phyloP scores from a whole-genome alignment of 2,329 filamentous ascomycete genomes.

The Calycina herbarum region DNA sequence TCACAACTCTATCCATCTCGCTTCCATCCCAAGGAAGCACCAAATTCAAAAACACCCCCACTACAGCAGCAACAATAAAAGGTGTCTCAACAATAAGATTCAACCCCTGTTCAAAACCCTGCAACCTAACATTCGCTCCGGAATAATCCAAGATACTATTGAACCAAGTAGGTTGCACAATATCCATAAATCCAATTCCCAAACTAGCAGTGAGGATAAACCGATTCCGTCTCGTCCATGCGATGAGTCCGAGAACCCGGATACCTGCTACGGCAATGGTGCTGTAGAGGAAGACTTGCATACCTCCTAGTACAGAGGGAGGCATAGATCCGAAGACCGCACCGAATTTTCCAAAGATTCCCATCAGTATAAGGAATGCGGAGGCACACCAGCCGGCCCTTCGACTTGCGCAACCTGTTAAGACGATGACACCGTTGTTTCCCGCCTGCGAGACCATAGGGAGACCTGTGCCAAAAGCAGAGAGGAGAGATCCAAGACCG shows the following conservation, averaged over 20 bases:
- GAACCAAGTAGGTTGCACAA: slow-evolving; percentile 44
- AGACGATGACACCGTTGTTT: slow-evolving; percentile 68
- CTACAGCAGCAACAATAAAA: slow-evolving; percentile 44
- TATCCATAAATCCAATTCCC: slow-evolving; percentile 55
- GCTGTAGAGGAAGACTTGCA: slow-evolving; percentile 65
- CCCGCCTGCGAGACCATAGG: slow-evolving; percentile 69
- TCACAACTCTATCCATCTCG: slow-evolving; percentile 30
- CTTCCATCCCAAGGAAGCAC: slow-evolving; percentile 41
- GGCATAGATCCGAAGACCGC: slow-evolving; percentile 68
- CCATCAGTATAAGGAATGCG: slow-evolving; percentile 67
- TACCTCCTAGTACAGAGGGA: slow-evolving; percentile 46
- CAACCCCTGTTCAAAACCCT: slow-evolving; percentile 43
- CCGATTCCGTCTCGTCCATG: slow-evolving; percentile 64
- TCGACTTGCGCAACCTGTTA: slow-evolving; percentile 68
- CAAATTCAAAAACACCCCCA: slow-evolving; percentile 46
- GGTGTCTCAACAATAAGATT: slow-evolving; percentile 44
- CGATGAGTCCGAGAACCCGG: slow-evolving; percentile 61
- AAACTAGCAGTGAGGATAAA: slow-evolving; percentile 65
- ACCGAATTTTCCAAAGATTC: slow-evolving; percentile 69
- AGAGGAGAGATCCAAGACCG: slow-evolving; percentile 63
- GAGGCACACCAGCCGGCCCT: slow-evolving; percentile 67
- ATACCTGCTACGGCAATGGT: slow-evolving; percentile 67
- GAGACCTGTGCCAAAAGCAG: slow-evolving; percentile 64
- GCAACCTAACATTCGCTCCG: slow-evolving; percentile 40
- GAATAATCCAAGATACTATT: slow-evolving; percentile 41